These are phyloP conservation scores for Aspergillus tubingensis DNA, from an alignment of 2,329 filamentous ascomycete species.

Conservation along the genomic window DNA sequence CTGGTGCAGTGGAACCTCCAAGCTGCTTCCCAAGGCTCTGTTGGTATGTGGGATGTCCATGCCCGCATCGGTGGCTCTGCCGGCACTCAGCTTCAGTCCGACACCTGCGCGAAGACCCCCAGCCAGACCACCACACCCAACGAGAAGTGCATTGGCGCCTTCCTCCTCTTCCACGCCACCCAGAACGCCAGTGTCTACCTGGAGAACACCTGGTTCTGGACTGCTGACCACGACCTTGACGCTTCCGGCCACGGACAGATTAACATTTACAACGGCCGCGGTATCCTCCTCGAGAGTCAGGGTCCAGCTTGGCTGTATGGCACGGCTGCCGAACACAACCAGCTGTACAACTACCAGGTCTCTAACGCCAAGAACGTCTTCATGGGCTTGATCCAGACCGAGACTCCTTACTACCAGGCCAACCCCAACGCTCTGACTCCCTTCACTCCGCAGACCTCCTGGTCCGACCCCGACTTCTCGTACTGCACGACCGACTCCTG, in stretches of 20 bases:
- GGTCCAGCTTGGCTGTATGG: constrained; percentile 82
- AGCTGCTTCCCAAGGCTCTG: constrained; percentile 63
- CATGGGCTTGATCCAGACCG: constrained; percentile 81
- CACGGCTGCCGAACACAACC: constrained; percentile 64
- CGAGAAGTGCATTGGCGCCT: constrained; percentile 71
- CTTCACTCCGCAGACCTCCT: constrained; percentile 38
- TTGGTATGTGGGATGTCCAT: constrained; percentile 94
- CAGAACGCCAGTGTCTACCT: constrained; percentile 68
- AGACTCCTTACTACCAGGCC: constrained; percentile 83
- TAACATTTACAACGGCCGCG: constrained; percentile 82
- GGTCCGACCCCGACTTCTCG: constrained; percentile 65
- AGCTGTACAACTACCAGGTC: constrained; percentile 80
- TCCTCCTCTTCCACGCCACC: constrained; percentile 62
- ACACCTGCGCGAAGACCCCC: constrained; percentile 77
- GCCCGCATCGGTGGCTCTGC: constrained; percentile 85
- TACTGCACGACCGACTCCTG: constrained; percentile 60
- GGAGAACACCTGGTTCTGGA: constrained; percentile 91
- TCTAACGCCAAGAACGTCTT: constrained; percentile 75
- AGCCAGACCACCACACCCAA: constrained; percentile 62
- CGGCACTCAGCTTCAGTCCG: constrained; percentile 78
- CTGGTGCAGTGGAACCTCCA: constrained; percentile 90
- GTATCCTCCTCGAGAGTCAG: constrained; percentile 75
- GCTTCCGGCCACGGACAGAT: constrained; percentile 66
- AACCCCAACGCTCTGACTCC: constrained; percentile 70
- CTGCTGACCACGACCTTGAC: constrained; percentile 87